Evolutionary conservation across 2,329 filamentous ascomycete genomes (phyloP).

Genomic region (Fusarium duplospermum): DNA sequence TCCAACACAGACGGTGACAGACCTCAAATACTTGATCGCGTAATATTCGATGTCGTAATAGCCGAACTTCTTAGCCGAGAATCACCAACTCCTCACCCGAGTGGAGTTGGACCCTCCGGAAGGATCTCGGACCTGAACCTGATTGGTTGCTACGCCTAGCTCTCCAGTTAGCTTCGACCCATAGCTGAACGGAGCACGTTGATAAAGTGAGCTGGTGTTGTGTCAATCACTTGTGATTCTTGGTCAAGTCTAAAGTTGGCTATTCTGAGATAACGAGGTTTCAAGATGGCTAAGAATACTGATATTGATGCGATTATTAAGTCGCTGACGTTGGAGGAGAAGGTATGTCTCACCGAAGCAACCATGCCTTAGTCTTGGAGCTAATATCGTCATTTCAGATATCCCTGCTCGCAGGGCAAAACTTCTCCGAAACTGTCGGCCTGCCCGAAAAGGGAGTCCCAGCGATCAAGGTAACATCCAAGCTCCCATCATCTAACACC

Average conservation of each 20-base stretch:
- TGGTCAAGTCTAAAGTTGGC: not conserved
- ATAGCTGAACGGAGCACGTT: not conserved
- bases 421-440: constrained; percentile 39
- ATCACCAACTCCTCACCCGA: not conserved
- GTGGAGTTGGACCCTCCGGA: not conserved
- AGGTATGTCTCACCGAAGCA: constrained; percentile 1
- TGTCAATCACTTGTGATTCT: not conserved
- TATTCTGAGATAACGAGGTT: not conserved
- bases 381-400: constrained; percentile 18
- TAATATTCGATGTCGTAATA: not conserved
- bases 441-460: constrained; percentile 34
- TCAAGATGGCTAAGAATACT: constrained; percentile 11
- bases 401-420: constrained; percentile 36
- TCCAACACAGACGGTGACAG: no score
- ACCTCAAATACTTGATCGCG: not conserved
- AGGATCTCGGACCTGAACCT: not conserved
- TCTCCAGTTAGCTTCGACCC: not conserved
- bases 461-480: constrained; percentile 27
- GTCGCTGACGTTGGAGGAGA: constrained; percentile 35
- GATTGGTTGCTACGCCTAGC: not conserved
- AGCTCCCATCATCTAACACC: rapidly evolving
- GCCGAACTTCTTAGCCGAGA: not conserved
- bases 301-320: constrained; percentile 24
- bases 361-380: not conserved
- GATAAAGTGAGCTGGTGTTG: not conserved